phyloP scores from a whole-genome alignment of 2,329 filamentous ascomycete genomes.

The Aotearoamyces nothofagi region DNA sequence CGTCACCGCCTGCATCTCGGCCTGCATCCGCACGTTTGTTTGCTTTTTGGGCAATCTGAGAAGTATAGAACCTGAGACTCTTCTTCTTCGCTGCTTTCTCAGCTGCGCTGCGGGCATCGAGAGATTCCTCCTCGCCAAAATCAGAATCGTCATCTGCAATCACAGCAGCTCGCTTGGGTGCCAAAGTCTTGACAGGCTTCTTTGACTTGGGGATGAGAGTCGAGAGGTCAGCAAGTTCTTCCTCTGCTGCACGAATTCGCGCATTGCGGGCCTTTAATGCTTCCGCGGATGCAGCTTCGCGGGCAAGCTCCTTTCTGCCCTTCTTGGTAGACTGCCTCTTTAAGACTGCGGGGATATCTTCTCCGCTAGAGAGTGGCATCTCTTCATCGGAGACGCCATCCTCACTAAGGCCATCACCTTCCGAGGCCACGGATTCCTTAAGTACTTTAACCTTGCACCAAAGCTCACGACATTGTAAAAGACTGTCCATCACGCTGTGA shows the following conservation, averaged over 20 bases:
- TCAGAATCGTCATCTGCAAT: slow-evolving; percentile 65
- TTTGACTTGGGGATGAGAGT: slow-evolving; percentile 12
- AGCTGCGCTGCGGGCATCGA: slow-evolving; percentile 65
- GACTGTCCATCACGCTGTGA: slow-evolving; percentile 77
- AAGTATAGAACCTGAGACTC: slow-evolving; percentile 92
- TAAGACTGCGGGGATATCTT: slow-evolving; percentile 4
- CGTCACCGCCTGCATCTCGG: slow-evolving; percentile 62
- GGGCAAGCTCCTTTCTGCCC: slow-evolving; percentile 23
- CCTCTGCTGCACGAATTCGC: slow-evolving; percentile 23
- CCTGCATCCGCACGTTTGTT: slow-evolving; percentile 67
- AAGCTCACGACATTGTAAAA: slow-evolving; percentile 64
- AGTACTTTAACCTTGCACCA: slow-evolving; percentile 65
- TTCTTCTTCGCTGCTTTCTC: slow-evolving; percentile 87
- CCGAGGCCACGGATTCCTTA: slow-evolving; percentile 23
- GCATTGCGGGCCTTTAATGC: slow-evolving; percentile 15
- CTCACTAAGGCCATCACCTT: slow-evolving; percentile 22
- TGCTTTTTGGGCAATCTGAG: slow-evolving; percentile 88
- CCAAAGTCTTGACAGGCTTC: slow-evolving; percentile 20
- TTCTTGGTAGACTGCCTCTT: slow-evolving; percentile 15
- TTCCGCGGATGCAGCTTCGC: slow-evolving; percentile 24
- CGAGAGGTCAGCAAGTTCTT: slow-evolving; percentile 26
- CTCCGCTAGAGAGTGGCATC: slow-evolving; percentile 1
- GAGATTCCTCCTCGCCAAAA: slow-evolving; percentile 76
- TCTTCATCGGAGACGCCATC: slow-evolving; percentile 11
- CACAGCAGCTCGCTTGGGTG: slow-evolving; percentile 24